A percentile compares a stretch with the other conserved stretches of the same genome.
phyloP scores from a whole-genome alignment of 2,329 filamentous ascomycete species.

The Onygenales sp. region DNA sequence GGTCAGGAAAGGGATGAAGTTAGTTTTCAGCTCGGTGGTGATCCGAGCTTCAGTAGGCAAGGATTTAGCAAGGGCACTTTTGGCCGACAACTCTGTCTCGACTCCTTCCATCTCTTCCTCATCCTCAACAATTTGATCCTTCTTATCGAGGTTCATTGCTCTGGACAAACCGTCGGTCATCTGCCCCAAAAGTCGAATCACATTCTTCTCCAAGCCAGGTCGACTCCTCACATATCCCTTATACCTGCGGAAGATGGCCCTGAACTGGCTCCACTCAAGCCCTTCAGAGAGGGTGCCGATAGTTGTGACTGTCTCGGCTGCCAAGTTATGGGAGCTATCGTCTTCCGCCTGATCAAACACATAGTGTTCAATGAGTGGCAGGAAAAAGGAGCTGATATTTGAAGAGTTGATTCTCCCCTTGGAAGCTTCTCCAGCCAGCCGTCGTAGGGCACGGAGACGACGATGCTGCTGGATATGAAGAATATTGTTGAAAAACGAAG shows the following conservation, averaged over 20 bases:
- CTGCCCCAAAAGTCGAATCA: constrained; percentile 71
- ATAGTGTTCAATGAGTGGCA: constrained; percentile 89
- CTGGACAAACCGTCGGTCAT: constrained; percentile 66
- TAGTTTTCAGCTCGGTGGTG: constrained; percentile 59
- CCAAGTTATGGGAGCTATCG: constrained; percentile 66
- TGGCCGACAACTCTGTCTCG: constrained; percentile 21
- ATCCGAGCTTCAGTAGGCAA: constrained; percentile 61
- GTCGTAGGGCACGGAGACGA: constrained; percentile 71
- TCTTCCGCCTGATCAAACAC: constrained; percentile 77
- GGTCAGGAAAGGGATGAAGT: constrained; percentile 70
- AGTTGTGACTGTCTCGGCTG: constrained; percentile 74
- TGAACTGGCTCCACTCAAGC: constrained; percentile 85
- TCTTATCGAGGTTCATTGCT: constrained; percentile 33
- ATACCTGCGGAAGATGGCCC: constrained; percentile 73
- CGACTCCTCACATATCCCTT: constrained; percentile 72
- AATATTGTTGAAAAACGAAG: constrained; percentile 86
- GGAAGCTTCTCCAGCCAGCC: constrained; percentile 60
- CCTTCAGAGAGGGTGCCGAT: constrained; percentile 65
- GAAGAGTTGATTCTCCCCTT: constrained; percentile 58
- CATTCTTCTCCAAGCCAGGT: constrained; percentile 73
- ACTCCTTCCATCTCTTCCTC: constrained; percentile 20
- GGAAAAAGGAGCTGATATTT: constrained; percentile 76
- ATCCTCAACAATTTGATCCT: constrained; percentile 11
- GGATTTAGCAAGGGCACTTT: constrained; percentile 48
- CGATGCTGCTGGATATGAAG: constrained; percentile 81